Base-by-base conservation (phyloP, 2,329 filamentous ascomycete genomes). In the Metarhizium rileyi region DNA sequence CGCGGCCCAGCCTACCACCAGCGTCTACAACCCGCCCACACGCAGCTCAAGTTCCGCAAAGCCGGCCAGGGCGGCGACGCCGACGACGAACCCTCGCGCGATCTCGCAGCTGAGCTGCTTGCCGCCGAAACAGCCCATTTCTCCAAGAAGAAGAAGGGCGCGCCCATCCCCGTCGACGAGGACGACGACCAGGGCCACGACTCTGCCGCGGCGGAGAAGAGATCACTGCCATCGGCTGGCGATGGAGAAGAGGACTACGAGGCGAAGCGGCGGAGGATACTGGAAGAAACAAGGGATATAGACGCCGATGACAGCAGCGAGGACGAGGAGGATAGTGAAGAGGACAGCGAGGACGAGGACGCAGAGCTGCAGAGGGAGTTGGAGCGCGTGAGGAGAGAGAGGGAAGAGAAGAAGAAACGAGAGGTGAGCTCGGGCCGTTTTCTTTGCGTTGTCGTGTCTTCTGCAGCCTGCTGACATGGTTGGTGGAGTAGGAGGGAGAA, bases 1-100 rank as follows among this genome's bases (percentile, higher is more conserved):
- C 86, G 90, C 61, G 93, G 93, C 44, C 87, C 89, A 46, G 91
- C 90, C 59, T 97, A 96, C 73, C 93, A 98, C 66, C 91, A 97
- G 70, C 86, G 93, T 60, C 85, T 97, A 16, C 83, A 96, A 14
- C 91, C 93, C 30, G 93, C 93, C 28, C 86, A 98, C 68, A 97
- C 88, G 12, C 84, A 88, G 56, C 83, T 98, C 63, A 98, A 98
- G 72, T 86, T 84, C 64, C 81, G 89, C 74, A 83, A 78, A 44
- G 73, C 86, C n/a, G 90, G 90, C 42, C 93, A 98, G 72, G 93
- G 93, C 59, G 87, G 88, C 56, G 84, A 83, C 56, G 85, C 85
- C 28, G 66, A 67, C 46, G 84, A 84, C 33, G 89, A 94, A 56
- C 71, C 77, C 51, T 52, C 63, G 48, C 87, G 86, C 63, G 91